These are phyloP conservation scores for Aspergillus floridensis DNA, from an alignment of 2,329 filamentous ascomycete genomes.

Conservation along the genomic window DNA sequence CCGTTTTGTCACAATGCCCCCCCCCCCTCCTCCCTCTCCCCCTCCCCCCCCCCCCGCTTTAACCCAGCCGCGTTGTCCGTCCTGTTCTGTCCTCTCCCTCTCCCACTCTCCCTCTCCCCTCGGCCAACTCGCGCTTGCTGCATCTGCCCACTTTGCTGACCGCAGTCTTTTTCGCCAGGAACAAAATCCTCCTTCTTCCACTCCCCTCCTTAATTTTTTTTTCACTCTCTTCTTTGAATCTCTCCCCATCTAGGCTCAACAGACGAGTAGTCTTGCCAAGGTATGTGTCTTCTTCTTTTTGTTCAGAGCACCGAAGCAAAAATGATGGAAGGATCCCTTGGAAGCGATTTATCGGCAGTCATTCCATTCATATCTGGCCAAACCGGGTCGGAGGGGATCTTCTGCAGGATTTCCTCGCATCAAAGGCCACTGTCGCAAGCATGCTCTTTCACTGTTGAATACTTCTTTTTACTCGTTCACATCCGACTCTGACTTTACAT, in stretches of 20 bases:
- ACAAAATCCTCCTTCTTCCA: neutral
- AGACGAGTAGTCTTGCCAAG: neutral
- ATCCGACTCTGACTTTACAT: neutral
- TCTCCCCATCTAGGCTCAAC: neutral
- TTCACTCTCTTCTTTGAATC: neutral
- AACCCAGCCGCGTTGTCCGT: constrained; percentile 1
- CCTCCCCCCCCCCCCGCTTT: constrained; percentile 1
- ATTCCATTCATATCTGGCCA: neutral
- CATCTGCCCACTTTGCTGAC: neutral
- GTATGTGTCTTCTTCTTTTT: neutral
- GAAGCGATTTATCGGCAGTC: neutral
- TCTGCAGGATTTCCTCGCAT: constrained; percentile 2
- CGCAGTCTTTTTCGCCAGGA: neutral
- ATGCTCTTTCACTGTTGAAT: neutral
- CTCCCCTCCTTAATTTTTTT: no score
- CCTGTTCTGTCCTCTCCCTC: neutral
- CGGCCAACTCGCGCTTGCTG: neutral
- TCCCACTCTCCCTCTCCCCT: neutral
- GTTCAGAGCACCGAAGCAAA: neutral
- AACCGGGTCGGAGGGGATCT: neutral
- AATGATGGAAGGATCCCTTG: neutral
- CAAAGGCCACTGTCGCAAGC: neutral
- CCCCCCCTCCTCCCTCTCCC: no score
- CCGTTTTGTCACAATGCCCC: no score
- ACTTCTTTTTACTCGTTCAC: neutral